phyloP scores from a whole-genome alignment of 177 flowering plant species.

The Vitis hybrid region DNA sequence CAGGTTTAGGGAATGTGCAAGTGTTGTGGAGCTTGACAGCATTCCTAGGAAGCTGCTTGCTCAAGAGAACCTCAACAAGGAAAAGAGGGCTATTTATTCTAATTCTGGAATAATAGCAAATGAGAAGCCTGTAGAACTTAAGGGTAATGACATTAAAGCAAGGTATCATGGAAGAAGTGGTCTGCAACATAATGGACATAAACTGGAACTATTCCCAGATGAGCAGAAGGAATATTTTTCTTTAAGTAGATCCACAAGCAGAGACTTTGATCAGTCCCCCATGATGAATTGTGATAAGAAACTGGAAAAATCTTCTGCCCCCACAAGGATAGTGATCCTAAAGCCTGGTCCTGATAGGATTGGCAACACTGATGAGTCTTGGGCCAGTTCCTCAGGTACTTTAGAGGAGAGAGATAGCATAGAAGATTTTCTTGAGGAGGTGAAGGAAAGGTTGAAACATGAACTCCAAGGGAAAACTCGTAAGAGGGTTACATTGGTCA shows the following conservation, averaged over 20 bases:
- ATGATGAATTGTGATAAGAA: slow-evolving; percentile 18
- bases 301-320: slow-evolving; percentile 34
- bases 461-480: slow-evolving; percentile 67
- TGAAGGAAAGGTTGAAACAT: slow-evolving; percentile 71
- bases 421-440: slow-evolving; percentile 90
- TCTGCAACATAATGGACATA: slow-evolving; percentile 22
- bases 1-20: slow-evolving; percentile 65
- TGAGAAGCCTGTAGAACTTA: slow-evolving; percentile 30
- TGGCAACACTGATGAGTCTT: slow-evolving; percentile 45
- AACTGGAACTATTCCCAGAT: slow-evolving; percentile 19
- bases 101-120: slow-evolving; percentile 20
- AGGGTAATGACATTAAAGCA: slow-evolving; percentile 13
- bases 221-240: slow-evolving; percentile 23
- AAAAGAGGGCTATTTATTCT: slow-evolving; percentile 42
- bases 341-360: slow-evolving; percentile 82
- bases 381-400: slow-evolving; percentile 54
- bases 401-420: slow-evolving; percentile 61
- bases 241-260: slow-evolving; percentile 22
- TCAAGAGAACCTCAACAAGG: slow-evolving; percentile 54
- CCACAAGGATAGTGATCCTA: slow-evolving; percentile 79
- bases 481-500: slow-evolving; percentile 38
- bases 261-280: slow-evolving; percentile 34
- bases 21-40: slow-evolving; percentile 39
- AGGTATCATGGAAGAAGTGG: slow-evolving; percentile 23
- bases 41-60: slow-evolving; percentile 44